Evolutionary conservation across 768 basidiomycete species (phyloP), one percentile per base, ranked within the genome.

Genomic region (Xerocomellus amylosporus): DNA sequence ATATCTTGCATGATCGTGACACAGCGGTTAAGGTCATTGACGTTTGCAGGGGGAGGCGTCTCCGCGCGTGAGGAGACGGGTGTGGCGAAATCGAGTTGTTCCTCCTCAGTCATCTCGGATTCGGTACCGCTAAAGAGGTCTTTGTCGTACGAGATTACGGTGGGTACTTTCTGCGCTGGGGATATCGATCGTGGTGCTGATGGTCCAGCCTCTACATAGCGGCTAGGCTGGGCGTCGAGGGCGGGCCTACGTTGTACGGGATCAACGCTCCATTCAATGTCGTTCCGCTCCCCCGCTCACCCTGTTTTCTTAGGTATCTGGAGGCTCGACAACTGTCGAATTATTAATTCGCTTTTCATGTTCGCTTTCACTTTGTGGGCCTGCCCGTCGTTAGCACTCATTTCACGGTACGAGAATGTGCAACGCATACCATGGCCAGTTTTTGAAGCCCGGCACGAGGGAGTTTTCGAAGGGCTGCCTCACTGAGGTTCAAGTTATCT

Each of bases 1-100:
- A 71, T 60, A 12, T 60, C 51, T 34, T 39, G 57, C 64, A 72
- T 72, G 40, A 72, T 63, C 5, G 36, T 40, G 34, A 71, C 67
- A 22, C 59, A 60, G 9, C 60, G 64, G 8, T 58, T 19, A 12
- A 72, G 61, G 24, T 66, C 47, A 3, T 51, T 40, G 7, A 60
- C 48, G 8, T 59, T 58, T 19, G 66, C 55, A 1, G 49, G 31
- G 1, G 49, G 53, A 20, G 64, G 64, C 6, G 64, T 71, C 20
- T 59, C 58, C 3, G 55, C 34, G 3, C 65, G 57, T n/a, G 62
- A 64, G 12, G 65, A 72, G 15, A 64, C 8, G 8, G 64, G 64
- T 17, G 64, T 66, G 5, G 46, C 56, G 19, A 51, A 66, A 31
- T 58, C 57, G 13, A 47, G 52, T 48, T 62, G 60, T 8, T 60